Conservation (phyloP, 768 basidiomycete species). For the Phylloporus sp. region DNA sequence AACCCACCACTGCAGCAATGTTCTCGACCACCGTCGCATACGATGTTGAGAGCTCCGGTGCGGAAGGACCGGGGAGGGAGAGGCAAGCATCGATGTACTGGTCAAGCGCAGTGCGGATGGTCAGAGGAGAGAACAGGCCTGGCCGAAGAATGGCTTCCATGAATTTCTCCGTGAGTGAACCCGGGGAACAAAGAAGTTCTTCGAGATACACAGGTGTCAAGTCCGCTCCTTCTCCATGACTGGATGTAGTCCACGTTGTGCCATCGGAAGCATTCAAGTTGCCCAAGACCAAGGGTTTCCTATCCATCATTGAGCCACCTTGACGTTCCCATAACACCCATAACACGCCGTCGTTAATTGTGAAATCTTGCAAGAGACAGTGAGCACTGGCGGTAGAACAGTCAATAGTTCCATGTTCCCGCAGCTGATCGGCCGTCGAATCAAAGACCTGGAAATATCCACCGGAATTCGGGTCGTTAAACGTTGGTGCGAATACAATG, state of each 20-base stretch:
- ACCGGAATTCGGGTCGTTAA: constrained; percentile 58
- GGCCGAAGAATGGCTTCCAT: constrained; percentile 81
- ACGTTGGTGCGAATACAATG: constrained; percentile 70
- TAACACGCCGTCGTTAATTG: constrained; percentile 49
- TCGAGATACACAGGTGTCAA: constrained; percentile 86
- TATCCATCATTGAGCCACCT: constrained; percentile 69
- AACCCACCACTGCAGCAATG: constrained; percentile 82
- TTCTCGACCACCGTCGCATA: constrained; percentile 71
- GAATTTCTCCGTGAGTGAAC: constrained; percentile 75
- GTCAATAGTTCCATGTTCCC: constrained; percentile 55
- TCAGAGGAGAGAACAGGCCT: constrained; percentile 80
- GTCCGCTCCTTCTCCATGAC: constrained; percentile 68
- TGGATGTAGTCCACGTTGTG: constrained; percentile 50
- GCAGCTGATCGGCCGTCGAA: constrained; percentile 54
- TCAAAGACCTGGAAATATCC: constrained; percentile 76
- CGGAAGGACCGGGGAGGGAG: constrained; percentile 53
- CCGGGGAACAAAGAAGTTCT: constrained; percentile 67
- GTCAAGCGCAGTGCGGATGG: constrained; percentile 76
- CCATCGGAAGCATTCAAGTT: constrained; percentile 27
- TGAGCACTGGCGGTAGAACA: constrained; percentile 58
- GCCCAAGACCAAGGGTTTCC: constrained; percentile 43
- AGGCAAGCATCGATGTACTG: constrained; percentile 76
- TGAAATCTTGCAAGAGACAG: constrained; percentile 77
- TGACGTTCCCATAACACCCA: constrained; percentile 80
- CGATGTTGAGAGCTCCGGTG: constrained; percentile 54